Conservation (phyloP, 805 yeast species). For the Hanseniaspora clermontiae region DNA sequence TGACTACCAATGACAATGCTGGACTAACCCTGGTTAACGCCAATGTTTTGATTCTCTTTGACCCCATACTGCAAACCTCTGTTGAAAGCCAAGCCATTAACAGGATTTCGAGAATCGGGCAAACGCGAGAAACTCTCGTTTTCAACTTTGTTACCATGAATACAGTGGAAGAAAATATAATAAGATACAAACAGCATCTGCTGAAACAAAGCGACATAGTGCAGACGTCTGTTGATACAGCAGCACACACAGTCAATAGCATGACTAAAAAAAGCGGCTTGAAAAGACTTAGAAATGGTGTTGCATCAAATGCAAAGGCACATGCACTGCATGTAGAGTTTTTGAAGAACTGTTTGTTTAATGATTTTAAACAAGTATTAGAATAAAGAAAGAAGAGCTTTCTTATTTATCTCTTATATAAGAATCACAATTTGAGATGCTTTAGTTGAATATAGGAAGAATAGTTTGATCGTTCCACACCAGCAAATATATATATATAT, state of each 20-base stretch:
- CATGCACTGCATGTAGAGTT: background rate
- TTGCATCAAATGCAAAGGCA: background rate
- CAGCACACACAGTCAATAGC: background rate
- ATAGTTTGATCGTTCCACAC: no score
- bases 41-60: slow-evolving; percentile 80
- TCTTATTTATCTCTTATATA: no score
- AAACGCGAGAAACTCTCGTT: slow-evolving; percentile 62
- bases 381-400: no score
- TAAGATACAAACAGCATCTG: slow-evolving; percentile 28
- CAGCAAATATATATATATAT: no score
- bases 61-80: slow-evolving; percentile 79
- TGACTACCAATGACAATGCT: slow-evolving; percentile 79
- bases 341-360: slow-evolving; percentile 4
- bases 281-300: slow-evolving; percentile 1
- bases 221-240: background rate
- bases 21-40: slow-evolving; percentile 89
- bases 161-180: slow-evolving; percentile 81
- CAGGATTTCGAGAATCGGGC: slow-evolving; percentile 88
- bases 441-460: no score
- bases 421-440: no score
- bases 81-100: slow-evolving; percentile 86
- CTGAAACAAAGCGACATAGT: slow-evolving; percentile 14
- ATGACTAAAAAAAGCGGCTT: background rate
- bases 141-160: slow-evolving; percentile 82
- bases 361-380: background rate